Evolutionary conservation across 306 rosid species (phyloP).

Genomic region (Pterocarpus santalinus): DNA sequence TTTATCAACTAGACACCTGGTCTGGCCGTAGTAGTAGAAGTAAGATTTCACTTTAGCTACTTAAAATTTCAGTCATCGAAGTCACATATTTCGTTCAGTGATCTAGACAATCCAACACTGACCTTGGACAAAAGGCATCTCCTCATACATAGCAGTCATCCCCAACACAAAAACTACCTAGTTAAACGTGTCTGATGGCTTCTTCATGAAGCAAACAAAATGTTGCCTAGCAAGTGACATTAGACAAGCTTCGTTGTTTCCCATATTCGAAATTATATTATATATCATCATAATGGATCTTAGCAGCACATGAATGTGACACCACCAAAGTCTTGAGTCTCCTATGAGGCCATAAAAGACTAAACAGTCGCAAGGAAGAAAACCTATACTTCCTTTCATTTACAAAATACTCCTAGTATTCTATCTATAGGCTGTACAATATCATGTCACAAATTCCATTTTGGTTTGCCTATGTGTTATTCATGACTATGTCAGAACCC

Average conservation of each 20-base stretch:
- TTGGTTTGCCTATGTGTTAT: slow-evolving; percentile 40
- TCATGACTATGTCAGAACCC: slow-evolving; percentile 47
- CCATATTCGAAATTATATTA: background rate
- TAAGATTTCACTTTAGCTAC: background rate
- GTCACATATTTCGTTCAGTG: background rate
- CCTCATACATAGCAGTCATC: background rate
- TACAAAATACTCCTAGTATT: slow-evolving; percentile 46
- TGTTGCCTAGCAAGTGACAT: background rate
- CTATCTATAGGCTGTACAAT: slow-evolving; percentile 53
- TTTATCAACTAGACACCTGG: background rate
- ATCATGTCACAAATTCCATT: slow-evolving; percentile 46
- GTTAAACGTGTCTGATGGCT: background rate
- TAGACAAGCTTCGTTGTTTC: background rate
- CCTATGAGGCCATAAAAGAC: slow-evolving; percentile 30
- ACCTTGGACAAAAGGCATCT: background rate
- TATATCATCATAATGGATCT: slow-evolving; percentile 30
- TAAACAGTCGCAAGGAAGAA: slow-evolving; percentile 46
- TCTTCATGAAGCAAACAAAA: slow-evolving; percentile 3
- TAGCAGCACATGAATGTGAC: slow-evolving; percentile 16
- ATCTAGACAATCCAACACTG: background rate
- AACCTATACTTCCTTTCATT: slow-evolving; percentile 50
- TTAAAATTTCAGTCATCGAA: background rate
- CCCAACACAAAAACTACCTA: slow-evolving; percentile 1
- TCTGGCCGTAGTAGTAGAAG: background rate
- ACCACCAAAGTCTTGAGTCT: background rate